Evolutionary conservation across 2,329 filamentous ascomycete species (phyloP).

Genomic region (Pyricularia pennisetigena): DNA sequence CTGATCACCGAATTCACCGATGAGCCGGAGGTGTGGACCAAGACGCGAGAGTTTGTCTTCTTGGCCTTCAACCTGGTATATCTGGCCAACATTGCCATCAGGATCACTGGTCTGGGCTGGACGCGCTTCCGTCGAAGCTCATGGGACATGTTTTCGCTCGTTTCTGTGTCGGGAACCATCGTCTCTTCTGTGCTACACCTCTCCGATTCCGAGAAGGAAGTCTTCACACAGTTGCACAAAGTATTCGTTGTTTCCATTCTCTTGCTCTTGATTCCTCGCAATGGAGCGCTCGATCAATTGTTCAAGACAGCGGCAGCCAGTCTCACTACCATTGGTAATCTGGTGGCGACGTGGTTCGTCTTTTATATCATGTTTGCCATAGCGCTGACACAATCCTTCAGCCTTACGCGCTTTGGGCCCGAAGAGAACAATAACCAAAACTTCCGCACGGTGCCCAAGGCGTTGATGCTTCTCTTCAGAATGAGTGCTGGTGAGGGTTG

Average conservation of each 20-base stretch:
- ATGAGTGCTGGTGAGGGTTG: conserved; percentile 93
- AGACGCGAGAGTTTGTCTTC: conserved; percentile 65
- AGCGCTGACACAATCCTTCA: conserved; percentile 90
- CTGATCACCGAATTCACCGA: conserved; percentile 80
- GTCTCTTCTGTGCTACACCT: conserved; percentile 72
- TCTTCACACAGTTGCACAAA: conserved; percentile 79
- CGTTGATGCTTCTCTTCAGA: conserved; percentile 83
- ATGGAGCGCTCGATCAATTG: conserved; percentile 92
- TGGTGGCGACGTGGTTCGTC: conserved; percentile 94
- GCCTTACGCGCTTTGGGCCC: conserved; percentile 75
- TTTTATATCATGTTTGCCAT: conserved; percentile 95
- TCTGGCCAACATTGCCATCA: conserved; percentile 70
- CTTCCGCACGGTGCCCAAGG: conserved; percentile 88
- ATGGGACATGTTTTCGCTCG: conserved; percentile 86
- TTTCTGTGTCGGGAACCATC: conserved; percentile 72
- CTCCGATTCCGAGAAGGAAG: conserved; percentile 40
- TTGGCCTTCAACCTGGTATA: conserved; percentile 75
- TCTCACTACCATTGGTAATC: conserved; percentile 79
- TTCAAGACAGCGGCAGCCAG: conserved; percentile 98
- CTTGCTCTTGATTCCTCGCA: conserved; percentile 84
- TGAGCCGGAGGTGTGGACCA: conserved; percentile 62
- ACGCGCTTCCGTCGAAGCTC: conserved; percentile 82
- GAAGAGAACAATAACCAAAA: conserved; percentile 74
- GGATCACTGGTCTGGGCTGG: conserved; percentile 86
- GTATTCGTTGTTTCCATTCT: conserved; percentile 86